phyloP scores from a whole-genome alignment of 2,329 filamentous ascomycete species.

The Claviceps pusilla region DNA sequence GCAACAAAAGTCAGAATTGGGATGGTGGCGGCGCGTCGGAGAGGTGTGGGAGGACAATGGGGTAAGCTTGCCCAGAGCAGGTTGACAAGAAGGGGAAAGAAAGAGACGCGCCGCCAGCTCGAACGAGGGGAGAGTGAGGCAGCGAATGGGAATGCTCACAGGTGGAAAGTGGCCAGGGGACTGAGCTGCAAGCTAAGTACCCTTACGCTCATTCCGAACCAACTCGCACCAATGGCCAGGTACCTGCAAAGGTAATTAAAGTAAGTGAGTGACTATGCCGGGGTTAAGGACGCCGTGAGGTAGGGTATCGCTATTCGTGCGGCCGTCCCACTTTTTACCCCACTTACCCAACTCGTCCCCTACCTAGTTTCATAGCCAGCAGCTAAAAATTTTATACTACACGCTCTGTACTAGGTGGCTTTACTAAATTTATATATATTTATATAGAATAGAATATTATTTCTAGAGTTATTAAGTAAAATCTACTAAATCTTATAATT shows the following conservation, averaged over 20 bases:
- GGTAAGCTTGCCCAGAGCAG: not conserved
- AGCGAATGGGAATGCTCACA: not conserved
- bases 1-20: conserved; percentile 15
- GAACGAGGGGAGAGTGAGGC: conserved; percentile 3
- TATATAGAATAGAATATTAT: no score
- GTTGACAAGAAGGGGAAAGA: conserved; percentile 7
- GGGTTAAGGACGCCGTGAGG: no score
- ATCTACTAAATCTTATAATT: no score
- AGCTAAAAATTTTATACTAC: no score
- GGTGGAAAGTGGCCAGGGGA: not conserved
- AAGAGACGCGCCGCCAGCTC: conserved; percentile 7
- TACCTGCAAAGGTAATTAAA: not conserved
- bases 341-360: no score
- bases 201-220: not conserved
- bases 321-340: no score
- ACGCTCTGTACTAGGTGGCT: no score
- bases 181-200: conserved; percentile 8
- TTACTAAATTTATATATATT: no score
- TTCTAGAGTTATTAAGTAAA: no score
- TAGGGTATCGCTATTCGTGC: no score
- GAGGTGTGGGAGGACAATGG: conserved; percentile 10
- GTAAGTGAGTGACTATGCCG: not conserved
- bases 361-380: no score
- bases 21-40: conserved; percentile 9
- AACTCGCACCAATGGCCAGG: not conserved